Evolutionary conservation across 2,329 filamentous ascomycete species (phyloP).

Genomic region (Fusarium luffae): DNA sequence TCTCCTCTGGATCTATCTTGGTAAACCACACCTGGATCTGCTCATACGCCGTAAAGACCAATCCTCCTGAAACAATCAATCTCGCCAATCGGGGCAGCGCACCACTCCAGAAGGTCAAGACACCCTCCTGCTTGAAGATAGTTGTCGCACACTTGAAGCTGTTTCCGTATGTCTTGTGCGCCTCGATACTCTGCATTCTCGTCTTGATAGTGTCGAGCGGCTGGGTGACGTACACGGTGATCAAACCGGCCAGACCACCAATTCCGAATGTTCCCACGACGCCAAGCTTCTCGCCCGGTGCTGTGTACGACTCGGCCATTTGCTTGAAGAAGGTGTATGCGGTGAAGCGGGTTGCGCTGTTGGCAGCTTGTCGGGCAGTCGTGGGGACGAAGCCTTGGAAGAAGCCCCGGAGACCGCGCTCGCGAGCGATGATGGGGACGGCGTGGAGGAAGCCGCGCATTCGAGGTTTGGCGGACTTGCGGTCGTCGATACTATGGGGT

Average conservation of each 20-base stretch:
- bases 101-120: conserved; percentile 94
- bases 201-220: conserved; percentile 96
- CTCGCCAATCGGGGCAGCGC: conserved; percentile 86
- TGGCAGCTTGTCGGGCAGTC: conserved; percentile 92
- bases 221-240: conserved; percentile 85
- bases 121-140: conserved; percentile 89
- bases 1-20: conserved; percentile 81
- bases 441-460: conserved; percentile 94
- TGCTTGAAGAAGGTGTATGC: conserved; percentile 93
- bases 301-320: conserved; percentile 89
- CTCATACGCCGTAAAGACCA: conserved; percentile 99
- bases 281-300: conserved; percentile 94
- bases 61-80: conserved; percentile 90
- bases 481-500: conserved; percentile 84
- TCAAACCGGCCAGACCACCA: conserved; percentile 86
- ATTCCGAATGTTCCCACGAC: conserved; percentile 89
- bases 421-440: conserved; percentile 84
- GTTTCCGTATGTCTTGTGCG: conserved; percentile 83
- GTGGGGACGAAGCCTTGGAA: conserved; percentile 98
- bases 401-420: conserved; percentile 90
- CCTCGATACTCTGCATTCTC: conserved; percentile 95
- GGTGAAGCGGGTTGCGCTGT: conserved; percentile 90
- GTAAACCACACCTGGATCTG: conserved; percentile 85
- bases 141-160: conserved; percentile 83
- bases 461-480: conserved; percentile 84